Evolutionary conservation across 441 rosid genomes (phyloP).

Genomic region (Biscutella auriculata): DNA sequence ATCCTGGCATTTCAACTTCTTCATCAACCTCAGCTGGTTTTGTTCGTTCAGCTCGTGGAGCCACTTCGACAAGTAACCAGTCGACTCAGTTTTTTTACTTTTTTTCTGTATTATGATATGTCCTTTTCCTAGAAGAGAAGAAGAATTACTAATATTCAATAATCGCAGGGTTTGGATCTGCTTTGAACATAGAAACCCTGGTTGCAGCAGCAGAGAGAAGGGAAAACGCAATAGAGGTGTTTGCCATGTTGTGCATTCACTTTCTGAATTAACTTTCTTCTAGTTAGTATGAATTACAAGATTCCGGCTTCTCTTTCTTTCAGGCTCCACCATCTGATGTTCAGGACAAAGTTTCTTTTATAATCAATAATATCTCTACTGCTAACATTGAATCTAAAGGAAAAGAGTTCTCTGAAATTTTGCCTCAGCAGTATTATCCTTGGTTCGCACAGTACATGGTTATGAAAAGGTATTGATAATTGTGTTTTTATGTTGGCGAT

Average conservation of each 20-base stretch:
- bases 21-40: constrained; percentile 52
- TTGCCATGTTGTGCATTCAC: not conserved
- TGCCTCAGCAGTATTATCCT: constrained; percentile 73
- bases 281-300: not conserved
- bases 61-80: constrained; percentile 65
- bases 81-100: not conserved
- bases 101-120: not conserved
- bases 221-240: constrained; percentile 80
- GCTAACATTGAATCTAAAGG: constrained; percentile 78
- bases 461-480: constrained; percentile 75
- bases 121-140: not conserved
- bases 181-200: constrained; percentile 92
- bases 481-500: not conserved
- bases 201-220: constrained; percentile 99
- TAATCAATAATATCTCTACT: constrained; percentile 74
- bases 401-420: constrained; percentile 74
- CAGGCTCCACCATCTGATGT: constrained; percentile 83
- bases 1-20: constrained; percentile 29
- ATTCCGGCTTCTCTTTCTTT: constrained; percentile 8
- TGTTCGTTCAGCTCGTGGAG: constrained; percentile 58
- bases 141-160: not conserved
- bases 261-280: not conserved
- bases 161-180: constrained; percentile 86
- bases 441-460: constrained; percentile 99
- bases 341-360: constrained; percentile 89